Evolutionary conservation across 352 stramenopile species (phyloP), one percentile per base, ranked within the genome.

Genomic region (Paralagenidium karlingii): DNA sequence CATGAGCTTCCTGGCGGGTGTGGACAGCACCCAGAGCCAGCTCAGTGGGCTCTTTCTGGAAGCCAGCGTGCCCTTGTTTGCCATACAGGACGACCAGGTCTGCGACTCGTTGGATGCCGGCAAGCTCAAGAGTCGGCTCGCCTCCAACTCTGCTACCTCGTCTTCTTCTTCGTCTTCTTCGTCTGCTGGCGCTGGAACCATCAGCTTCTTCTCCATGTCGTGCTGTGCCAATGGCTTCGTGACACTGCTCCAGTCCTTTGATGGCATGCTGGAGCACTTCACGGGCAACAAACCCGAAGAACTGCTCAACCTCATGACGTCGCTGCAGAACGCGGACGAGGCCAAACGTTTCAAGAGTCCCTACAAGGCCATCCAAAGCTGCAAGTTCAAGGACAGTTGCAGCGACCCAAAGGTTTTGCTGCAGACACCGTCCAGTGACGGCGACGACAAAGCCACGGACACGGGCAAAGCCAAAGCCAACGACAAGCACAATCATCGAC

Each of bases 281-380:
- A 67, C 53, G 6, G 62, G 68, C 11, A 68, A 68, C 38, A 63
- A 62, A 12, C 39, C 79, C 24, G 28, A 60, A 1, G 62, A 79
- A 42, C 53, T 74, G 18, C 58, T 79, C 28, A 79, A 66, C 5
- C 37, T 79, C 6, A 73, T 82, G 29, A 67, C 64, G 0, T 49
- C 48, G 4, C 39, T 47, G 2, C 58, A 78, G 32, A 54, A 44
- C 6, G 28, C 43, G 9, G 43, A 51, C 18, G 33, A 51, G 1
- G 46, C 46, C 5, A 38, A 22, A 15, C 40, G 68, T 37, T 82
- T 82, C 47, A 32, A 37, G 10, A 30, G 57, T 24, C 51, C 57
- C 8, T 82, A 79, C 40, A 42, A 47, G 5, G 60, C 47, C 1
- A 55, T 79, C 18, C 40, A 47, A 24, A 45, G 31, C 21, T 82